Percentiles rank a stretch among this genome's conserved stretches.
Conservation (phyloP, 2,329 filamentous ascomycete species). For the Orbilia javanica region DNA sequence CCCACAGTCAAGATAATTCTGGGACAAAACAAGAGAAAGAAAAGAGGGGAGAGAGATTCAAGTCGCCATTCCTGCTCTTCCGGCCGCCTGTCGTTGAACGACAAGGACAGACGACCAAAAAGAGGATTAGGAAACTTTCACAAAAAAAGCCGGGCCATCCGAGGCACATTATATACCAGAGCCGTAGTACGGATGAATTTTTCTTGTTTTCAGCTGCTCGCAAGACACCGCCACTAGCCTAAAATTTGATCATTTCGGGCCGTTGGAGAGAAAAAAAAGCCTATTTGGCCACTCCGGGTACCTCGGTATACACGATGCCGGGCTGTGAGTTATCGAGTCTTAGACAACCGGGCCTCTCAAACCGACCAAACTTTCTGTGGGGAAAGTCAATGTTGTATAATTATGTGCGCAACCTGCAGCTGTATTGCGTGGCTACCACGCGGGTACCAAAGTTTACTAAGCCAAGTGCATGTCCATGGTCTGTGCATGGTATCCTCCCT, state of each 20-base stretch:
- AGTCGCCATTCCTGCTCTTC: slow-evolving; percentile 29
- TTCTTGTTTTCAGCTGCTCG: slow-evolving; percentile 26
- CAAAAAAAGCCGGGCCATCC: slow-evolving; percentile 36
- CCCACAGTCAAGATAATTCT: slow-evolving; percentile 1
- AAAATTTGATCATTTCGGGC: slow-evolving; percentile 13
- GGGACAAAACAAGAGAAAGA: slow-evolving; percentile 3
- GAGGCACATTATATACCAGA: slow-evolving; percentile 43
- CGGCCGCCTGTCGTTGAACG: slow-evolving; percentile 53
- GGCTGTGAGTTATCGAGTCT: slow-evolving; percentile 27
- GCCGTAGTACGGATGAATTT: slow-evolving; percentile 21
- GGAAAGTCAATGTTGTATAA: slow-evolving; percentile 28
- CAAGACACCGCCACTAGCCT: not conserved
- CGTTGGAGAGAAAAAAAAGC: not conserved
- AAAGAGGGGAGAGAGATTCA: slow-evolving; percentile 10
- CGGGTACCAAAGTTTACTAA: slow-evolving; percentile 2
- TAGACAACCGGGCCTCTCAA: slow-evolving; percentile 17
- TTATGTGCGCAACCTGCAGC: not conserved
- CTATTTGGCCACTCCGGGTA: slow-evolving; percentile 25
- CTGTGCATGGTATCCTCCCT: slow-evolving; percentile 15
- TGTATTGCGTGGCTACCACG: not conserved
- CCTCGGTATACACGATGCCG: slow-evolving; percentile 39
- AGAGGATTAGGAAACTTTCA: slow-evolving; percentile 24
- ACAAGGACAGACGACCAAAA: slow-evolving; percentile 55
- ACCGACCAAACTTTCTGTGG: slow-evolving; percentile 10
- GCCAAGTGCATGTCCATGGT: not conserved